Evolutionary conservation across 352 stramenopile species (phyloP).

Genomic region (Globisporangium camurandrum): DNA sequence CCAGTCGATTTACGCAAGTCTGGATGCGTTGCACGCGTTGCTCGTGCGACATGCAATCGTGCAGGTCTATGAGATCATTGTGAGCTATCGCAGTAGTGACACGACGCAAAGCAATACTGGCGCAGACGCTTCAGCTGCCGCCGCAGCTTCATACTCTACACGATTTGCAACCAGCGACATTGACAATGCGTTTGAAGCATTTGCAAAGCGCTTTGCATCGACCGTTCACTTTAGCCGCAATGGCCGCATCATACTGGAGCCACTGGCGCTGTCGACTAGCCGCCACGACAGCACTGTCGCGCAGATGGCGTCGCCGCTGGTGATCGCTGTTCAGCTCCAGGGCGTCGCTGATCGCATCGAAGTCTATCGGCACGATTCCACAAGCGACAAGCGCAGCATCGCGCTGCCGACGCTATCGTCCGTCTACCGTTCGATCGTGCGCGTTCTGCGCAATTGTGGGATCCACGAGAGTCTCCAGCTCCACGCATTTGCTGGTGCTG

Average conservation of each 20-base stretch:
- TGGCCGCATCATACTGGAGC: slow-evolving; percentile 33
- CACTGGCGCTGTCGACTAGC: slow-evolving; percentile 3
- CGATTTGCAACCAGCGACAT: too few species aligned
- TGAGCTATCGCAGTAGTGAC: slow-evolving; percentile 21
- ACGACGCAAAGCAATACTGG: background rate
- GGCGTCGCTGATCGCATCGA: slow-evolving; percentile 21
- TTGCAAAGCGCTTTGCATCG: slow-evolving; percentile 33
- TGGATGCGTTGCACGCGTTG: slow-evolving; percentile 45
- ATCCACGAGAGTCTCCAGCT: slow-evolving; percentile 66
- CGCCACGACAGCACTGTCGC: background rate
- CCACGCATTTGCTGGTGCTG: slow-evolving; percentile 55
- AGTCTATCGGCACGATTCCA: slow-evolving; percentile 43
- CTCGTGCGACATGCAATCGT: slow-evolving; percentile 45
- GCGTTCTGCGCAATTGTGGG: slow-evolving; percentile 32
- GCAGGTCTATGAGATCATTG: slow-evolving; percentile 46
- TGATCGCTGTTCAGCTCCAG: slow-evolving; percentile 38
- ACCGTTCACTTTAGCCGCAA: slow-evolving; percentile 65
- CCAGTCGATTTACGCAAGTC: slow-evolving; percentile 35
- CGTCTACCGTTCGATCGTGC: slow-evolving; percentile 39
- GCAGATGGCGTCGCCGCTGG: slow-evolving; percentile 11
- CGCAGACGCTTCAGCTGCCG: too few species aligned
- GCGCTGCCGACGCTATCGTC: slow-evolving; percentile 44
- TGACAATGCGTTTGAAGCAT: slow-evolving; percentile 31
- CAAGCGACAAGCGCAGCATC: slow-evolving; percentile 12
- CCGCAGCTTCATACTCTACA: too few species aligned